Percentiles rank a stretch among this genome's conserved stretches.
Evolutionary conservation across 768 basidiomycete genomes (phyloP).

Genomic region (Trametes coccinea): DNA sequence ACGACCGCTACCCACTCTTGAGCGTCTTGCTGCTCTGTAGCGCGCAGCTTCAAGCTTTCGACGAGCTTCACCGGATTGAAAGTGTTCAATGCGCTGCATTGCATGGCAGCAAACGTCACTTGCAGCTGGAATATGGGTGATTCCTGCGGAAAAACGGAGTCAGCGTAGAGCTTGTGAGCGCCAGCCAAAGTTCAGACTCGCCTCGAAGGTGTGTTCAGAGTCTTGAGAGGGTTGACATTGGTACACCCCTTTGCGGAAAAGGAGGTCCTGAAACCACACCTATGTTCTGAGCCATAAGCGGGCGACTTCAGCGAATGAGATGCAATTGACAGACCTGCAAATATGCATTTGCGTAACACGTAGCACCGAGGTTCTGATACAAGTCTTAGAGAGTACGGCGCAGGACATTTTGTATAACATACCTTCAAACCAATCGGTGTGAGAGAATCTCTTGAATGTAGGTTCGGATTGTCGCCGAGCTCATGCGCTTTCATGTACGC

Average conservation of each 20-base stretch:
- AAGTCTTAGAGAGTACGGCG: not conserved
- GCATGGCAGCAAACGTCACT: slow-evolving; percentile 82
- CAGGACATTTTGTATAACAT: slow-evolving; percentile 16
- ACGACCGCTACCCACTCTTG: slow-evolving; percentile 68
- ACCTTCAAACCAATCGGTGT: slow-evolving; percentile 81
- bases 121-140: slow-evolving; percentile 80
- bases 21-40: slow-evolving; percentile 92
- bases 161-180: slow-evolving; percentile 3
- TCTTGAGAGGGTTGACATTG: slow-evolving; percentile 63
- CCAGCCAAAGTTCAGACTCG: slow-evolving; percentile 18
- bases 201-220: slow-evolving; percentile 44
- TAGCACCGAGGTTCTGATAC: slow-evolving; percentile 88
- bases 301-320: not conserved
- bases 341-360: slow-evolving; percentile 95
- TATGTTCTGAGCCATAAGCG: slow-evolving; percentile 32
- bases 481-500: slow-evolving; percentile 53
- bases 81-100: slow-evolving; percentile 64
- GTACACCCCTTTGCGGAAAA: slow-evolving; percentile 84
- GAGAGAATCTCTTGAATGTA: slow-evolving; percentile 49
- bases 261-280: slow-evolving; percentile 90
- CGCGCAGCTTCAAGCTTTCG: slow-evolving; percentile 77
- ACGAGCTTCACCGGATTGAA: slow-evolving; percentile 87
- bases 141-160: slow-evolving; percentile 43
- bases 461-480: slow-evolving; percentile 56
- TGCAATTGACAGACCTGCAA: slow-evolving; percentile 61